Percentiles rank a stretch among this genome's conserved stretches.
These are phyloP conservation scores for Dactylis glomerata DNA, from an alignment of 176 grass and related monocot genomes.

Conservation along the genomic window DNA sequence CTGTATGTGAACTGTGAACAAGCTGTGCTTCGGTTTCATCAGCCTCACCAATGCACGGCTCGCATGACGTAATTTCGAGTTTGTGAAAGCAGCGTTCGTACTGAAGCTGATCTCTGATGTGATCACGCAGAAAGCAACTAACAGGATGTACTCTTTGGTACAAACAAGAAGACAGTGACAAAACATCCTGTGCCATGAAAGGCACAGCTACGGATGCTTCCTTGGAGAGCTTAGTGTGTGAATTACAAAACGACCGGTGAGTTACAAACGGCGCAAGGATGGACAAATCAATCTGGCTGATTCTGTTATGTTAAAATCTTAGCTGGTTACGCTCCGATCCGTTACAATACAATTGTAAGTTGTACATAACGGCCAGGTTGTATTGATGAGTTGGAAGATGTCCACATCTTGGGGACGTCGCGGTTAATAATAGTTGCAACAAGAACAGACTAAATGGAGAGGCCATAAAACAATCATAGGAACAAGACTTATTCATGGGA, in stretches of 20 bases:
- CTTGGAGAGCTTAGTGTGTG: not conserved
- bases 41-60: not conserved
- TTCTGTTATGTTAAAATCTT: not conserved
- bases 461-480: not conserved
- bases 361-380: conserved; percentile 14
- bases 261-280: not conserved
- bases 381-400: not conserved
- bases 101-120: not conserved
- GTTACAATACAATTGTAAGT: not conserved
- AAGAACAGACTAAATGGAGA: conserved; percentile 9
- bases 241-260: not conserved
- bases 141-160: not conserved
- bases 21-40: conserved; percentile 36
- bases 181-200: conserved; percentile 13
- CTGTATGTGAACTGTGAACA: conserved; percentile 10
- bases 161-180: not conserved
- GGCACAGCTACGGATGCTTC: conserved; percentile 4
- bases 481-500: not conserved
- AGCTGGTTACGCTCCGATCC: not conserved
- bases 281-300: not conserved
- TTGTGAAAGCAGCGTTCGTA: not conserved
- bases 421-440: not conserved
- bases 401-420: not conserved
- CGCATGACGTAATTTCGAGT: conserved; percentile 1
- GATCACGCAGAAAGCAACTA: not conserved